Evolutionary conservation across 2,329 filamentous ascomycete genomes (phyloP).

Genomic region (Gliomastix tumulicola): DNA sequence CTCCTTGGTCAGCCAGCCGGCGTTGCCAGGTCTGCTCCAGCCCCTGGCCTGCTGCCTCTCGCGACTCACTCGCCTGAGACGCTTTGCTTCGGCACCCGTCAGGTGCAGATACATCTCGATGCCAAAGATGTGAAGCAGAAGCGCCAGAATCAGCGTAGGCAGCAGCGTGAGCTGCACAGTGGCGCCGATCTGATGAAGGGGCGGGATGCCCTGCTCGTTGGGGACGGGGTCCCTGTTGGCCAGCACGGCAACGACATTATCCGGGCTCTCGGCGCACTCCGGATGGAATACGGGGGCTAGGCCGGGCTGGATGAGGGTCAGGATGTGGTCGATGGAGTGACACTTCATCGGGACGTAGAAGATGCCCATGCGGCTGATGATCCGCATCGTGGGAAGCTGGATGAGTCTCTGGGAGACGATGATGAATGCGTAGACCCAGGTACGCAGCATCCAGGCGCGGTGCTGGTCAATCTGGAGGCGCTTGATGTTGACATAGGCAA

Average conservation of each 20-base stretch:
- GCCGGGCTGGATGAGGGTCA: neutral
- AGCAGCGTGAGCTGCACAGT: neutral
- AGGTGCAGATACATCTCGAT: slow-evolving; percentile 2
- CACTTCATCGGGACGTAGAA: slow-evolving; percentile 1
- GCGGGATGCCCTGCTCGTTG: slow-evolving; percentile 1
- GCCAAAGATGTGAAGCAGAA: neutral
- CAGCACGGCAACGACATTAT: neutral
- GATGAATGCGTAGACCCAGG: slow-evolving; percentile 29
- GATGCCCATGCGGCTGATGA: neutral
- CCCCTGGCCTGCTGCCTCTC: slow-evolving; percentile 3
- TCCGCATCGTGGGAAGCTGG: neutral
- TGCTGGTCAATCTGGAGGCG: slow-evolving; percentile 52
- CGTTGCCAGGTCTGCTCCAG: neutral
- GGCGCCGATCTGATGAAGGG: slow-evolving; percentile 1
- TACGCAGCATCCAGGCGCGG: slow-evolving; percentile 52
- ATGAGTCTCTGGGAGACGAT: slow-evolving; percentile 3
- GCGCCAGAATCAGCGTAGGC: neutral
- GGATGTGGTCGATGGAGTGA: slow-evolving; percentile 1
- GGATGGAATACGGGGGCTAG: slow-evolving; percentile 1
- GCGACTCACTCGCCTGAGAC: slow-evolving; percentile 2
- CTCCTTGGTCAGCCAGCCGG: slow-evolving; percentile 1
- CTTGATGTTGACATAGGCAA: slow-evolving; percentile 47
- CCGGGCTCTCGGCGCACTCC: slow-evolving; percentile 1
- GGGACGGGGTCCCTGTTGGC: neutral
- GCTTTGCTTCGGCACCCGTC: neutral